Conservation (phyloP, 495 filamentous ascomycete genomes). For the Bathelium albidoporum region DNA sequence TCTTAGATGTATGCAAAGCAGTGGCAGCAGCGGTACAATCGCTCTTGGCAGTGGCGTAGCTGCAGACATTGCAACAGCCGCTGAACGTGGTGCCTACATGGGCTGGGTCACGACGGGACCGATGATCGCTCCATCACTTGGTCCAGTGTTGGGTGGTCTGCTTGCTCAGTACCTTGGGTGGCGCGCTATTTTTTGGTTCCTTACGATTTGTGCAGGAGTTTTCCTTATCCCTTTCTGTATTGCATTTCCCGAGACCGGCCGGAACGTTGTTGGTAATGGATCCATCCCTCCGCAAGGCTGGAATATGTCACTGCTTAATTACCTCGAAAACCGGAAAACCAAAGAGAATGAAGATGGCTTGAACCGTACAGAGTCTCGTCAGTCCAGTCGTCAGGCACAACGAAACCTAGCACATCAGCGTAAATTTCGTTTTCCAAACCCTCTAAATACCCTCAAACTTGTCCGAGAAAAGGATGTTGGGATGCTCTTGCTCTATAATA, state of each 20-base stretch:
- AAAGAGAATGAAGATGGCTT: slow-evolving; percentile 22
- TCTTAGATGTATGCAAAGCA: slow-evolving; percentile 24
- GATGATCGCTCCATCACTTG: slow-evolving; percentile 26
- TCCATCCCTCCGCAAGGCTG: slow-evolving; percentile 34
- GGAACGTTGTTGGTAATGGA: slow-evolving; percentile 28
- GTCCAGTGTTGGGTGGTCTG: slow-evolving; percentile 25
- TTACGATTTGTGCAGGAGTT: slow-evolving; percentile 22
- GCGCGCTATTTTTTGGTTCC: slow-evolving; percentile 29
- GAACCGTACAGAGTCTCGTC: slow-evolving; percentile 14
- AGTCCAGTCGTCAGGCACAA: slow-evolving; percentile 15
- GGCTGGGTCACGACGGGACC: slow-evolving; percentile 26
- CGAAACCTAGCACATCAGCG: slow-evolving; percentile 29
- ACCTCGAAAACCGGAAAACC: slow-evolving; percentile 22
- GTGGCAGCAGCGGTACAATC: slow-evolving; percentile 24
- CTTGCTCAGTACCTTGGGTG: slow-evolving; percentile 27
- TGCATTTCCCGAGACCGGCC: slow-evolving; percentile 22
- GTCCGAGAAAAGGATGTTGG: slow-evolving; percentile 55
- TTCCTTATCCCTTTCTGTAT: slow-evolving; percentile 30
- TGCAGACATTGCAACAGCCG: slow-evolving; percentile 29
- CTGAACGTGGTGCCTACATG: slow-evolving; percentile 32
- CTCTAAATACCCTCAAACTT: slow-evolving; percentile 55
- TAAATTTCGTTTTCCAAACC: slow-evolving; percentile 58
- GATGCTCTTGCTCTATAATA: slow-evolving; percentile 46
- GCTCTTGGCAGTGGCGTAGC: slow-evolving; percentile 30
- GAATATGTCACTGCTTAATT: slow-evolving; percentile 32